Base-by-base conservation (phyloP, 2,329 filamentous ascomycete genomes). In the Fusarium palustre region DNA sequence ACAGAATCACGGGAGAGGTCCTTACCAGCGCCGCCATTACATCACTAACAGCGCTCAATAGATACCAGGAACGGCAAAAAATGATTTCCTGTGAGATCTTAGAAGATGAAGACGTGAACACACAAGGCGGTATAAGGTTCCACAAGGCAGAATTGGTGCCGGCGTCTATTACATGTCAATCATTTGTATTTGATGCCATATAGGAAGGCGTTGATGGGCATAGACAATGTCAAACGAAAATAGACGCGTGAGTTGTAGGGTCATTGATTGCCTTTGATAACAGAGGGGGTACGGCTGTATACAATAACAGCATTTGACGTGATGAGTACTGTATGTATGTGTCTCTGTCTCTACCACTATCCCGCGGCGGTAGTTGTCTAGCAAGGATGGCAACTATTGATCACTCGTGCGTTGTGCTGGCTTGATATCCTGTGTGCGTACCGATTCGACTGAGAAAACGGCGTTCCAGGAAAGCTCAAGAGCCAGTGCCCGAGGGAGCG, bases 21-120 rank as follows among this genome's bases (percentile, higher is more conserved):
- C 53, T 36, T 50, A 36, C 47, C 18, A 25, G 50, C 59, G 58
- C 65, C 70, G 70, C 72, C 65, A 74, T 68, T 55, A 48, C 72
- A 74, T 73, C 70, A 74, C 64, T 43, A 49, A 54, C 43, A 58
- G 50, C 66, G 63, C 59, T 60, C 38, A 55, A 54, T n/a, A 16
- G 53, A 33, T 28, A n/a, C 31, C 39, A 30, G 24, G 18, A 30
- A 22, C 30, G 34, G 31, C n/a, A 30, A 20, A 25, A 28, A 4
- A 18, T 25, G 36, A n/a, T 22, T 28, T 30, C 13, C 16, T 24
- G 46, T 49, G 49, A n/a, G 20, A 20, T 25, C 39, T 9, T 22
- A 7, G 18, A 20, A 50, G 18, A 20, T 18, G 28, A 13, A 28
- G n/a, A 39, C 22, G 13, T 12, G 33, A 28, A 20, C 8, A 20